These are phyloP conservation scores for Speleostelium caveatum DNA, from an alignment of 78 protist genomes.

Conservation along the genomic window DNA sequence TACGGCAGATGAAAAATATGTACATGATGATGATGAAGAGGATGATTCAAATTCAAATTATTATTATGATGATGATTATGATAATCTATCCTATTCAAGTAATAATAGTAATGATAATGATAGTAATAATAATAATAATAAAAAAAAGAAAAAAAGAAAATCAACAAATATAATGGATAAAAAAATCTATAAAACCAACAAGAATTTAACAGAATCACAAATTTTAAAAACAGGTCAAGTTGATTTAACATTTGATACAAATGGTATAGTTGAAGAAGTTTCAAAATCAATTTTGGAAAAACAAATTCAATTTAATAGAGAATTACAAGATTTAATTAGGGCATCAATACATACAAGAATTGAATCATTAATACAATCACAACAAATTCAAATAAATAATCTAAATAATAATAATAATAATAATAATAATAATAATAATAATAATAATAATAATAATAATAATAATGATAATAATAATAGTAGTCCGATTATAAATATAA, in stretches of 20 bases:
- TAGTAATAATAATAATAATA: neutral
- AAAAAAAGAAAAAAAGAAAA: neutral
- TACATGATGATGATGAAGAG: constrained; percentile 7
- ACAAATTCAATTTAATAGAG: constrained; percentile 51
- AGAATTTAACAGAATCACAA: constrained; percentile 41
- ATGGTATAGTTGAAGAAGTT: constrained; percentile 40
- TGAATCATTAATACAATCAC: constrained; percentile 22
- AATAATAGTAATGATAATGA: neutral
- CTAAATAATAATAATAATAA: neutral
- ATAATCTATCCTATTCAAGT: neutral
- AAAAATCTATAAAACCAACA: neutral
- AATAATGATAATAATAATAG: constrained; percentile 24
- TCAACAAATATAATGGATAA: neutral
- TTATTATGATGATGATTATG: constrained; percentile 3
- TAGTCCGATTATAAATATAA: constrained; percentile 22
- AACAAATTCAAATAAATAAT: constrained; percentile 14
- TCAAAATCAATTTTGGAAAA: constrained; percentile 52
- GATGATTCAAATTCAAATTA: neutral
- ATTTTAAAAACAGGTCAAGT: constrained; percentile 1
- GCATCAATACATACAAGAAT: constrained; percentile 49
- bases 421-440: constrained; percentile 33
- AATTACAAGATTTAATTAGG: constrained; percentile 36
- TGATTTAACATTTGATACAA: constrained; percentile 48
- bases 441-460: constrained; percentile 35
- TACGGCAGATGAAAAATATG: neutral